These are phyloP conservation scores for Fusarium chlamydosporum DNA, from an alignment of 2,329 filamentous ascomycete species.

Conservation along the genomic window DNA sequence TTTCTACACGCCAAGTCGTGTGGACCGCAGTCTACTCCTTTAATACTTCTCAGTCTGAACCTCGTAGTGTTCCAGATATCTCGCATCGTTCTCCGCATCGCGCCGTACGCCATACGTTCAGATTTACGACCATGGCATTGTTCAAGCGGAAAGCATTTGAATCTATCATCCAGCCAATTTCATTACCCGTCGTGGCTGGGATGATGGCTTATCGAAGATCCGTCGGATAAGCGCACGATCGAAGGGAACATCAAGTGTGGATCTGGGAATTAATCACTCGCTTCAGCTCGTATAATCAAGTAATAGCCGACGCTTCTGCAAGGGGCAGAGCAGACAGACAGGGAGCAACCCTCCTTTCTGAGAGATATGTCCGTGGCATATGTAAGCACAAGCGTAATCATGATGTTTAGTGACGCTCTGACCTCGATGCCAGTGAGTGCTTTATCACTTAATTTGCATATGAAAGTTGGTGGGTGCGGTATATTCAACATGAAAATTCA, in stretches of 20 bases:
- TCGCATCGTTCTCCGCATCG: neutral
- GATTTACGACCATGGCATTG: neutral
- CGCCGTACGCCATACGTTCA: neutral
- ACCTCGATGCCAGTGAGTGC: constrained; percentile 7
- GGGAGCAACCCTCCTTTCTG: constrained; percentile 3
- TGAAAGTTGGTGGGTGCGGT: neutral
- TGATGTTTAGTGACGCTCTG: constrained; percentile 23
- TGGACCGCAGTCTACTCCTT: neutral
- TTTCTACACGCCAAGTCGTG: neutral
- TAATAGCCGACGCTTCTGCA: constrained; percentile 42
- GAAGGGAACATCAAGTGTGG: constrained; percentile 34
- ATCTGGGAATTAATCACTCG: constrained; percentile 4
- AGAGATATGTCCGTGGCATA: constrained; percentile 5
- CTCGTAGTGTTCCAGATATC: constrained; percentile 5
- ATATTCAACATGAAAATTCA: constrained; percentile 11
- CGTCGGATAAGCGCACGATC: constrained; percentile 27
- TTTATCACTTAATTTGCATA: constrained; percentile 18
- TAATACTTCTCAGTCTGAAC: constrained; percentile 2
- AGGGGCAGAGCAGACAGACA: constrained; percentile 23
- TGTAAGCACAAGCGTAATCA: constrained; percentile 22
- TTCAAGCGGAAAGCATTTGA: neutral
- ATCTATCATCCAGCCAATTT: neutral
- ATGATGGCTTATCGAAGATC: constrained; percentile 26
- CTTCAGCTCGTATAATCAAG: constrained; percentile 8
- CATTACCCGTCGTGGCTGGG: constrained; percentile 25